These are phyloP conservation scores for Trypanosoma cruzi DNA, from an alignment of 208 protist genomes.

Conservation along the genomic window DNA sequence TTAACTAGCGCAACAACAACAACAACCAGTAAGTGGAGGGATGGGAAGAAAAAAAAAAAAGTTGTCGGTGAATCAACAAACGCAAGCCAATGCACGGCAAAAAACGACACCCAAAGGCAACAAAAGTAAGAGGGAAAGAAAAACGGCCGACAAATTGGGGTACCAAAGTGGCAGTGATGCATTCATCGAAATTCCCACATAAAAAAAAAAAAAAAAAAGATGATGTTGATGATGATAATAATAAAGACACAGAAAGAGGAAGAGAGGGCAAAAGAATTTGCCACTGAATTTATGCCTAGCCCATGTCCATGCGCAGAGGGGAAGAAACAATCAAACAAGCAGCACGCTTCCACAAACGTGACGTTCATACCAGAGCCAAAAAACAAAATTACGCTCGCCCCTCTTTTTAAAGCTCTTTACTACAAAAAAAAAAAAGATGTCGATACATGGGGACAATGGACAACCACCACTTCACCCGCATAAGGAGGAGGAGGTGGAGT, in stretches of 20 bases:
- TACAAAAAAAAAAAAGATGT: neutral
- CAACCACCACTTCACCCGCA: neutral
- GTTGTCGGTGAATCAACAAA: neutral
- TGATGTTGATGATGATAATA: no score
- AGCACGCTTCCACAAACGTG: neutral
- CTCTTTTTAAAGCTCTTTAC: neutral
- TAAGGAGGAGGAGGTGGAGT: no score
- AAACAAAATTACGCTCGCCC: no score
- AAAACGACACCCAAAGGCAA: neutral
- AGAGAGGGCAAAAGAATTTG: no score
- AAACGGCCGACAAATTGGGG: no score
- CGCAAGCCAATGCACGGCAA: neutral
- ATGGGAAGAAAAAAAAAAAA: neutral
- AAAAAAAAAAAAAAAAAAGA: no score
- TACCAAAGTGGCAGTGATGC: no score
- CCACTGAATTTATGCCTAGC: no score
- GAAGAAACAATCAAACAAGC: neutral
- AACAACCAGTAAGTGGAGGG: neutral
- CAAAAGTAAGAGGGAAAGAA: neutral
- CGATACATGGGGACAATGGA: neutral
- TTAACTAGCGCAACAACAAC: neutral
- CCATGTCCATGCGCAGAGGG: no score
- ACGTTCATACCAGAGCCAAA: neutral
- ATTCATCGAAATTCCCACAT: no score
- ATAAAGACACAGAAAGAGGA: no score